These are phyloP conservation scores for Rhodotorula glutinis DNA, from an alignment of 1,284 basidiomycete genomes.

Conservation along the genomic window DNA sequence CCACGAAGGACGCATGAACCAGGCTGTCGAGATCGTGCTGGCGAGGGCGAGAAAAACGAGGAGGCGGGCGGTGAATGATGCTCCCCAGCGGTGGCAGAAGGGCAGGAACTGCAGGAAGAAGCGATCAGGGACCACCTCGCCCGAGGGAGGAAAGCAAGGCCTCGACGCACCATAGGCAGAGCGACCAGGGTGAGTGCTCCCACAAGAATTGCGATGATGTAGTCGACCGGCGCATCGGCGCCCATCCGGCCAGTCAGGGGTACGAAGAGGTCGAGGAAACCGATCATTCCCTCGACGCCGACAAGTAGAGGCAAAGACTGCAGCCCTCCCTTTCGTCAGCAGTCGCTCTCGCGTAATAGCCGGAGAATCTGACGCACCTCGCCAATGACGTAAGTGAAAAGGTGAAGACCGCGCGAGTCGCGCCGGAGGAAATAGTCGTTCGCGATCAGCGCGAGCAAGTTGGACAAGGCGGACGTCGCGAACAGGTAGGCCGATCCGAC, in stretches of 20 bases:
- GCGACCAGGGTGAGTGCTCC: conserved; percentile 30
- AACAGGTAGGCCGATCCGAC: conserved; percentile 69
- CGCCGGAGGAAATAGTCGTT: conserved; percentile 55
- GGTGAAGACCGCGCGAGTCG: conserved; percentile 30
- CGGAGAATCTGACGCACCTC: conserved; percentile 49
- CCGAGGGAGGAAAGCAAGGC: no score
- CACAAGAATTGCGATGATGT: conserved; percentile 70
- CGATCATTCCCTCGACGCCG: conserved; percentile 66
- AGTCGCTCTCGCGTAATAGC: no score
- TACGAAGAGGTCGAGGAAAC: conserved; percentile 82
- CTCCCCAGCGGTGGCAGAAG: conserved; percentile 49
- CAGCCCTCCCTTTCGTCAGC: no score
- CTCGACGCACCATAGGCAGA: conserved; percentile 27
- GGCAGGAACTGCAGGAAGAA: conserved; percentile 23
- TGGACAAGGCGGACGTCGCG: conserved; percentile 48
- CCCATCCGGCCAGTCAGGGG: conserved; percentile 58
- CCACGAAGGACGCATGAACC: conserved; percentile 48
- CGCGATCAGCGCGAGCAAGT: conserved; percentile 52
- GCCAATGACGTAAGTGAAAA: conserved; percentile 61
- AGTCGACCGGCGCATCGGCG: conserved; percentile 54
- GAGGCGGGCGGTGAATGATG: conserved; percentile 29
- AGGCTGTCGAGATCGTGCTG: conserved; percentile 46
- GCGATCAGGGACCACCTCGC: neutral
- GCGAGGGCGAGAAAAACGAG: conserved; percentile 59
- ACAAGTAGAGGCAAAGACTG: conserved; percentile 59